Evolutionary conservation across 2,329 filamentous ascomycete genomes (phyloP).

Genomic region (Corynespora cassiicola): DNA sequence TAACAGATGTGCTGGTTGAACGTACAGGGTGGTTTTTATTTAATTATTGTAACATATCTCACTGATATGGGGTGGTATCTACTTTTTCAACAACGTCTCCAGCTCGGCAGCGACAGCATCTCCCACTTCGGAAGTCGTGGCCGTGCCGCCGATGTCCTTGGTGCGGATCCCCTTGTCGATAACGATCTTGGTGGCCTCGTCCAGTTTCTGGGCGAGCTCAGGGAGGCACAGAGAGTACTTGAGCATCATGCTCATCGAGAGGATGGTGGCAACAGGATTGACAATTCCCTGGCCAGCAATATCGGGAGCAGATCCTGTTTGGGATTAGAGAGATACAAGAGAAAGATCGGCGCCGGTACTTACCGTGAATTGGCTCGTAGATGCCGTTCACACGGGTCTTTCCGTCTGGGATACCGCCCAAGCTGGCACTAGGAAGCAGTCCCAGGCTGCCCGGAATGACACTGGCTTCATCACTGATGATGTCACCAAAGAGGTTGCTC

Average conservation of each 20-base stretch:
- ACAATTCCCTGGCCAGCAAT: conserved; percentile 92
- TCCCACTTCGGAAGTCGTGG: conserved; percentile 78
- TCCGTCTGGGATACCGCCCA: conserved; percentile 85
- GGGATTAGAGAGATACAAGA: conserved; percentile 15
- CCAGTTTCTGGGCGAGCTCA: conserved; percentile 77
- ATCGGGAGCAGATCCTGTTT: conserved; percentile 81
- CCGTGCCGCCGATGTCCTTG: conserved; percentile 81
- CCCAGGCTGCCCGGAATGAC: conserved; percentile 93
- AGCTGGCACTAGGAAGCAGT: conserved; percentile 83
- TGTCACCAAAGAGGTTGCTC: conserved; percentile 94
- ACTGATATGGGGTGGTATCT: conserved; percentile 4
- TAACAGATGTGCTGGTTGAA: not conserved
- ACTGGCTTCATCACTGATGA: conserved; percentile 92
- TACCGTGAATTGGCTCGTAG: conserved; percentile 97
- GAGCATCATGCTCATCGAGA: conserved; percentile 95
- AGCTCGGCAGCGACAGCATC: conserved; percentile 82
- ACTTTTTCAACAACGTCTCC: conserved; percentile 65
- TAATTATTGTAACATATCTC: not conserved
- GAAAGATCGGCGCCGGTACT: conserved; percentile 25
- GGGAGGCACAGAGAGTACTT: conserved; percentile 87
- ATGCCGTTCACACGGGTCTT: conserved; percentile 89
- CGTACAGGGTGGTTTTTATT: not conserved
- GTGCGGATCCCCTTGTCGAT: conserved; percentile 82
- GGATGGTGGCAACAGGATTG: conserved; percentile 89
- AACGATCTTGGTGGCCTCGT: conserved; percentile 79